Percentiles rank a stretch among this genome's conserved stretches.
Evolutionary conservation across 345 rosid species (phyloP).

Genomic region (Aquilaria sinensis): DNA sequence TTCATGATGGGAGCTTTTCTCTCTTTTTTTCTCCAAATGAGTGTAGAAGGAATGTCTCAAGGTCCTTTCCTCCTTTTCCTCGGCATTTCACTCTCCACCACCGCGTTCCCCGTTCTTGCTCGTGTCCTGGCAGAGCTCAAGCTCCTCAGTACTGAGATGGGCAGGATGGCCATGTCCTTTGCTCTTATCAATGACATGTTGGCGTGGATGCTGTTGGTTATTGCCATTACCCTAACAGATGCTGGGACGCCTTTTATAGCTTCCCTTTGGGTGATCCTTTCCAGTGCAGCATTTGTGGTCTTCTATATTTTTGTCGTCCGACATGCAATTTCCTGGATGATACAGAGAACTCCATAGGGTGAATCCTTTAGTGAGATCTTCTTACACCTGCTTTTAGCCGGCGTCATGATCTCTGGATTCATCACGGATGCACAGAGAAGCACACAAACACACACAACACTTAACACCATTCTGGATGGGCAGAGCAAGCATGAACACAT

Average conservation of each 20-base stretch:
- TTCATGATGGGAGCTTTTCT: slow-evolving; percentile 46
- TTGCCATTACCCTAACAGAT: slow-evolving; percentile 68
- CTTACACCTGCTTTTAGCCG: slow-evolving; percentile 71
- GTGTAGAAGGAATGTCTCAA: slow-evolving; percentile 15
- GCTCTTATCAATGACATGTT: slow-evolving; percentile 80
- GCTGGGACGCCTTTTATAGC: slow-evolving; percentile 39
- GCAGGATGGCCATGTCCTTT: slow-evolving; percentile 77
- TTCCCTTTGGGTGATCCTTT: slow-evolving; percentile 61
- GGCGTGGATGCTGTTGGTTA: slow-evolving; percentile 66
- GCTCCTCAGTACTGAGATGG: slow-evolving; percentile 70
- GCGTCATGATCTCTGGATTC: slow-evolving; percentile 79
- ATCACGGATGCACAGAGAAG: slow-evolving; percentile 49
- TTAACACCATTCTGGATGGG: too few species aligned
- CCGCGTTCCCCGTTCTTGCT: slow-evolving; percentile 82
- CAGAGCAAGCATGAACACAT: too few species aligned
- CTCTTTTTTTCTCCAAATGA: slow-evolving; percentile 35
- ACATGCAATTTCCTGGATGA: slow-evolving; percentile 58
- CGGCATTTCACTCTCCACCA: slow-evolving; percentile 80
- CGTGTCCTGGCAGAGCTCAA: slow-evolving; percentile 79
- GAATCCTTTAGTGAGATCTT: slow-evolving; percentile 64
- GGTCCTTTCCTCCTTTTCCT: slow-evolving; percentile 67
- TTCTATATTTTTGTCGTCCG: slow-evolving; percentile 49
- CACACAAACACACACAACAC: too few species aligned
- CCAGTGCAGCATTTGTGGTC: slow-evolving; percentile 38
- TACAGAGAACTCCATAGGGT: slow-evolving; percentile 62